A percentile compares a stretch with the other conserved stretches of the same genome.
phyloP scores from a whole-genome alignment of 2,329 filamentous ascomycete species.

The Trichoderma gracile region DNA sequence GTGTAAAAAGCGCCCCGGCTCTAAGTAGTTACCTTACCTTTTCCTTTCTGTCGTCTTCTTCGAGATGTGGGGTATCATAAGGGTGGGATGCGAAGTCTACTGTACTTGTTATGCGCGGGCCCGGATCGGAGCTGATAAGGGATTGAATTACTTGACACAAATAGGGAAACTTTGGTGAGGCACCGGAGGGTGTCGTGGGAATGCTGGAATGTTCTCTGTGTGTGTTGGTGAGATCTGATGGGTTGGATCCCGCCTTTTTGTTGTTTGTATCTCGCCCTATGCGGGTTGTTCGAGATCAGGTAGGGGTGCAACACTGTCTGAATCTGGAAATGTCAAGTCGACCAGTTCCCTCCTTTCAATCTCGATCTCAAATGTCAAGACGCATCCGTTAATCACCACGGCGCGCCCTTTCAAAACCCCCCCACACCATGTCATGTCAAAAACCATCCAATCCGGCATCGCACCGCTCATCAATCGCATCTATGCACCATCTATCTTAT shows the following conservation, averaged over 20 bases:
- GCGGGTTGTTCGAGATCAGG: too few relatives aligned
- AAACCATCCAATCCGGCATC: background rate
- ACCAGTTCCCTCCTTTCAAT: too few relatives aligned
- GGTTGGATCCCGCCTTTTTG: too few relatives aligned
- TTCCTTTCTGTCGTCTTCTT: too few relatives aligned
- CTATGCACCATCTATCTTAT: background rate
- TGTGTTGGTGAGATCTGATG: background rate
- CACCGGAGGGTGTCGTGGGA: too few relatives aligned
- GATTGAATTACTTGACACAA: background rate
- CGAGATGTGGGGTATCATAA: background rate
- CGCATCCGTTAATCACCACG: background rate
- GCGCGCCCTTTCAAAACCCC: constrained; percentile 17
- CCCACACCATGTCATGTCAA: background rate
- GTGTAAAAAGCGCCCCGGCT: constrained; percentile 1
- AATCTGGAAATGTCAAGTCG: too few relatives aligned
- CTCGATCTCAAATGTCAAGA: background rate
- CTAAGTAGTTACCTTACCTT: background rate
- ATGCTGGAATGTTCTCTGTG: too few relatives aligned
- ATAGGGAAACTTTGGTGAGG: too few relatives aligned
- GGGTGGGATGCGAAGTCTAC: constrained; percentile 2
- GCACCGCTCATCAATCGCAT: background rate
- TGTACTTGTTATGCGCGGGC: background rate
- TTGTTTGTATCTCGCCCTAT: too few relatives aligned
- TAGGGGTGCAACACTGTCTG: too few relatives aligned
- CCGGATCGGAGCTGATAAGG: constrained; percentile 12